A percentile compares a stretch with the other conserved stretches of the same genome.
Evolutionary conservation across 495 filamentous ascomycete species (phyloP).

Genomic region (Tuber indicum): DNA sequence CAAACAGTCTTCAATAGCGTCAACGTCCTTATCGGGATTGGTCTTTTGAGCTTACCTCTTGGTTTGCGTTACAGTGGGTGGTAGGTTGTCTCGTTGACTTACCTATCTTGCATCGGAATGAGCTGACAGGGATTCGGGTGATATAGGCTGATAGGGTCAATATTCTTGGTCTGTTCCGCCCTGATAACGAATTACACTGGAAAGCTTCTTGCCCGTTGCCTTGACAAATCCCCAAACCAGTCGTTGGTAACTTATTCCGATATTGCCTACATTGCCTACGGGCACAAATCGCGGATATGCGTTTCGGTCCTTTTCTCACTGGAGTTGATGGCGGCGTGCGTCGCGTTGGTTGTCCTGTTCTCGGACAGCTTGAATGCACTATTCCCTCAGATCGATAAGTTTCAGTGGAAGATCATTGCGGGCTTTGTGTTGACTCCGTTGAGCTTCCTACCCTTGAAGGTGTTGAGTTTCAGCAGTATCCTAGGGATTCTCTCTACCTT

Average conservation of each 20-base stretch:
- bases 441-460: conserved; percentile 74
- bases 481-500: conserved; percentile 83
- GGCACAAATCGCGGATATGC: conserved; percentile 67
- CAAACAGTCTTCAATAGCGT: conserved; percentile 97
- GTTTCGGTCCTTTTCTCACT: conserved; percentile 81
- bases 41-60: conserved; percentile 79
- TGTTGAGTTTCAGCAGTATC: conserved; percentile 84
- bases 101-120: conserved; percentile 10
- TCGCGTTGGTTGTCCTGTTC: conserved; percentile 88
- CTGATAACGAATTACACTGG: conserved; percentile 79
- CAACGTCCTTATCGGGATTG: conserved; percentile 90
- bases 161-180: conserved; percentile 67
- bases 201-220: conserved; percentile 75
- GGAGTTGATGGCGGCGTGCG: conserved; percentile 80
- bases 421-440: conserved; percentile 74
- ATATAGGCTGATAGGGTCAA: conserved; percentile 59
- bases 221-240: conserved; percentile 67
- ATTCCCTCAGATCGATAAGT: conserved; percentile 63
- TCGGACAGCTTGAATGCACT: conserved; percentile 79
- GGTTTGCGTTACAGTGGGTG: conserved; percentile 87
- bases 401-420: conserved; percentile 82
- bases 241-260: conserved; percentile 84
- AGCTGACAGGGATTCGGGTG: conserved; percentile 11
- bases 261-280: conserved; percentile 85
- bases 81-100: conserved; percentile 41